A percentile compares a stretch with the other conserved stretches of the same genome.
These are phyloP conservation scores for Diatrype stigma DNA, from an alignment of 2,329 filamentous ascomycete genomes.

Conservation along the genomic window DNA sequence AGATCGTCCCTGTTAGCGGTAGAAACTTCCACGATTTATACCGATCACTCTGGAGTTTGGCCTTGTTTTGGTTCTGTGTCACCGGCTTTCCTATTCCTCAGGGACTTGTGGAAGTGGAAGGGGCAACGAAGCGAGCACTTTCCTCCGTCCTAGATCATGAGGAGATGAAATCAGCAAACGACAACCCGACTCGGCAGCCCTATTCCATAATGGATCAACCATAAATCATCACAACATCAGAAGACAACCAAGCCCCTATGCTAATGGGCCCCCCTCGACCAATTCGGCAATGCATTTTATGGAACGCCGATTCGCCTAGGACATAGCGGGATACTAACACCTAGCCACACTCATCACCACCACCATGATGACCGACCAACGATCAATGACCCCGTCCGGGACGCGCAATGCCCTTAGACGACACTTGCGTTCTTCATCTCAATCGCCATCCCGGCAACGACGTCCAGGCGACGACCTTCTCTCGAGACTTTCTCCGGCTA, in stretches of 20 bases:
- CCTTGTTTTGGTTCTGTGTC: not conserved
- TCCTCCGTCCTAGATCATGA: not conserved
- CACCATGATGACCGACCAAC: constrained; percentile 28
- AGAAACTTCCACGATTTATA: not conserved
- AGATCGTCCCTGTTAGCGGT: not conserved
- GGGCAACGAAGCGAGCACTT: not conserved
- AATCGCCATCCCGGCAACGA: constrained; percentile 44
- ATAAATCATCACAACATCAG: not conserved
- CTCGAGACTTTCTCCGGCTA: constrained; percentile 55
- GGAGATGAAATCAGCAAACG: not conserved
- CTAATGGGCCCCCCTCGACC: constrained; percentile 8
- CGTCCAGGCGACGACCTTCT: constrained; percentile 54
- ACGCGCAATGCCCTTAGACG: constrained; percentile 35
- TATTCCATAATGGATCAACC: not conserved
- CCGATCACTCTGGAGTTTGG: not conserved
- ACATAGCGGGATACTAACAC: constrained; percentile 17
- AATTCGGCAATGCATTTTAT: constrained; percentile 13
- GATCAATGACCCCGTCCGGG: constrained; percentile 22
- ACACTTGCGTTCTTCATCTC: constrained; percentile 34
- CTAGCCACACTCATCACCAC: constrained; percentile 11
- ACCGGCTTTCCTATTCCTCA: not conserved
- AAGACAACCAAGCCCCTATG: not conserved
- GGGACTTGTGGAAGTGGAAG: not conserved
- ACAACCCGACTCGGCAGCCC: not conserved
- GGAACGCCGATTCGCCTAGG: constrained; percentile 9